Percentiles rank a stretch among this genome's conserved stretches.
Evolutionary conservation across 441 rosid genomes (phyloP).

Genomic region (Rhodomyrtus psidioides): DNA sequence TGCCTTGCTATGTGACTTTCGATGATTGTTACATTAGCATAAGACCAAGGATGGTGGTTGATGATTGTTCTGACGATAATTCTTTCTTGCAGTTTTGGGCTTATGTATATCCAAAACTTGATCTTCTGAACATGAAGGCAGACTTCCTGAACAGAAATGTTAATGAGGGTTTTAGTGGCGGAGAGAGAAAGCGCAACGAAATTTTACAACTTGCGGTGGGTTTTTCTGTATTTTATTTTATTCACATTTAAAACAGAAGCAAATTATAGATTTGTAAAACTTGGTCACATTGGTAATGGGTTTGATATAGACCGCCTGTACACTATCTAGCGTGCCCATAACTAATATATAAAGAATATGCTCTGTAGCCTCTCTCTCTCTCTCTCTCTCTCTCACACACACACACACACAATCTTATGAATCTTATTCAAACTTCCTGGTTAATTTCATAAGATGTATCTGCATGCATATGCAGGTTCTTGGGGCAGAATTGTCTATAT

Average conservation of each 20-base stretch:
- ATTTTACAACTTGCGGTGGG: slow-evolving; percentile 88
- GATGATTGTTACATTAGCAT: background rate
- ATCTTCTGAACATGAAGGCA: slow-evolving; percentile 76
- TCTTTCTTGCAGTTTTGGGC: slow-evolving; percentile 70
- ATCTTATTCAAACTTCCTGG: background rate
- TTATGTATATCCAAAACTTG: slow-evolving; percentile 66
- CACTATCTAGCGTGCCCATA: background rate
- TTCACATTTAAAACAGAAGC: background rate
- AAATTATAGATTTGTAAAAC: background rate
- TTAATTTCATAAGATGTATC: background rate
- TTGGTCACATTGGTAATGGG: background rate
- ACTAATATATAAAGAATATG: background rate
- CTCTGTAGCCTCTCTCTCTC: no score
- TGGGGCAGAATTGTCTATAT: slow-evolving; percentile 88
- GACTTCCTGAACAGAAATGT: slow-evolving; percentile 96
- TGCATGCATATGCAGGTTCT: slow-evolving; percentile 48
- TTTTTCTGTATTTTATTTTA: background rate
- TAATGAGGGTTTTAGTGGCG: slow-evolving; percentile 98
- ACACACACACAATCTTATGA: no score
- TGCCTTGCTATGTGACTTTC: background rate
- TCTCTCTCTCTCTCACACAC: background rate
- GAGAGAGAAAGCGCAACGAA: slow-evolving; percentile 95
- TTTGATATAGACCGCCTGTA: background rate
- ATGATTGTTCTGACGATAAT: background rate
- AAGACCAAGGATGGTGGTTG: background rate